Percentiles rank a stretch among this genome's conserved stretches.
Conservation (phyloP, 2,329 filamentous ascomycete species). For the Claviceps monticola region DNA sequence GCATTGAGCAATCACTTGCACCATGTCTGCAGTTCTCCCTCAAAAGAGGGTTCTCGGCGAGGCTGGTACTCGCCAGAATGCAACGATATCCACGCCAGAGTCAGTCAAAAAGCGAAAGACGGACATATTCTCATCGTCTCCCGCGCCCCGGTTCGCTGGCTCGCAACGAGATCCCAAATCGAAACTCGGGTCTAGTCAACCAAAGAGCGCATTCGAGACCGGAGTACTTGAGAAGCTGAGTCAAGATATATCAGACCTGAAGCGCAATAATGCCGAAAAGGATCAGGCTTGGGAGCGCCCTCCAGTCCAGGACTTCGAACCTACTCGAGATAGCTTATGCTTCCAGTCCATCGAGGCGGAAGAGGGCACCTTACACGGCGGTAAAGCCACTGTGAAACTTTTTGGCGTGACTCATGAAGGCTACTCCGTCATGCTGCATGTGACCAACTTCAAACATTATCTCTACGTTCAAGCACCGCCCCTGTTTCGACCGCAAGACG, state of each 20-base stretch:
- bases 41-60: slow-evolving; percentile 64
- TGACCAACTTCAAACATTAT: slow-evolving; percentile 93
- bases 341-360: slow-evolving; percentile 96
- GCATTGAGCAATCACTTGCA: not conserved
- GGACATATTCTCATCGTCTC: slow-evolving; percentile 45
- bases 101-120: slow-evolving; percentile 66
- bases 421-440: slow-evolving; percentile 87
- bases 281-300: slow-evolving; percentile 80
- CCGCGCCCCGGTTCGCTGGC: slow-evolving; percentile 43
- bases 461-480: slow-evolving; percentile 84
- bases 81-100: slow-evolving; percentile 38
- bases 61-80: slow-evolving; percentile 49
- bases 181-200: slow-evolving; percentile 56
- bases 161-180: slow-evolving; percentile 49
- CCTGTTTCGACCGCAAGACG: slow-evolving; percentile 66
- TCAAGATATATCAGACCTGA: slow-evolving; percentile 78
- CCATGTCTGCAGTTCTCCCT: slow-evolving; percentile 40
- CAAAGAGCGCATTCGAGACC: slow-evolving; percentile 84
- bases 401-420: slow-evolving; percentile 80
- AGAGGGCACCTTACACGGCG: slow-evolving; percentile 70
- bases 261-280: slow-evolving; percentile 76
- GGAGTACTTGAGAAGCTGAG: slow-evolving; percentile 93
- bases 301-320: slow-evolving; percentile 35
- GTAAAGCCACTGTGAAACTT: slow-evolving; percentile 67
- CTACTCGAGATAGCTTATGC: slow-evolving; percentile 53